Base-by-base conservation (phyloP, 1,284 basidiomycete genomes). In the Marasmius oreades region DNA sequence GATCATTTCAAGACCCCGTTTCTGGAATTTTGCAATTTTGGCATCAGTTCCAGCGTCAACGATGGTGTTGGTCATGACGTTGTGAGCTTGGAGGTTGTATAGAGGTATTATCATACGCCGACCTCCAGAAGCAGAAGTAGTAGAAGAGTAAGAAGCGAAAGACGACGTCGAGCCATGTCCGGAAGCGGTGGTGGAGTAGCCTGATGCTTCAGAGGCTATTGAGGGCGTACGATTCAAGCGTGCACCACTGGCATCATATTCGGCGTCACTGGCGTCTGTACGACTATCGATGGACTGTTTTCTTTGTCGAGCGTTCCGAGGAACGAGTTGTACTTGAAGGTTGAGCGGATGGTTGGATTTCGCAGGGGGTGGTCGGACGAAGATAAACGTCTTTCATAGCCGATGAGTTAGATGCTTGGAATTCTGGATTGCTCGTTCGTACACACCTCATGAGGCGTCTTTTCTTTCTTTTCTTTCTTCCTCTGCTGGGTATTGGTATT, bases 11-110 rank as follows among this genome's bases (percentile, higher is more conserved):
- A 93, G 75, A 0, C 91, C 89, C 14, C 90, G 85, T 65, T 88
- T 93, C 61, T 82, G 77, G 68, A 97, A 97, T 67, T 90, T 93
- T 16, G 95, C 95, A 11, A 99, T 88, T 70, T 92, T 93, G 28
- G 92, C 92, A 62, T 98, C 96, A 0, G 96, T 99, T 2, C 94
- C 95, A 0, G 93, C 93, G 66, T 95, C 93, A 31, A 93, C 85
- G 56, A 97, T 88, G 28, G 88, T 87, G 60, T 95, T 95, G 10
- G 93, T 89, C 77, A 96, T 82, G 56, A 98, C 92, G 62, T 92
- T 93, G 73, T 99, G 95, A 2, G 90, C 92, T 55, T 92, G 88
- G 33, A 98, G 81, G 66, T 96, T 98, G 76, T 97, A 98, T 14
- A 98, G 79, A 0, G 96, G 95, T 50, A 95, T 89, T 63, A 98